A percentile compares a stretch with the other conserved stretches of the same genome.
Conservation (phyloP, 805 yeast species). For the Myxozyma neglecta region DNA sequence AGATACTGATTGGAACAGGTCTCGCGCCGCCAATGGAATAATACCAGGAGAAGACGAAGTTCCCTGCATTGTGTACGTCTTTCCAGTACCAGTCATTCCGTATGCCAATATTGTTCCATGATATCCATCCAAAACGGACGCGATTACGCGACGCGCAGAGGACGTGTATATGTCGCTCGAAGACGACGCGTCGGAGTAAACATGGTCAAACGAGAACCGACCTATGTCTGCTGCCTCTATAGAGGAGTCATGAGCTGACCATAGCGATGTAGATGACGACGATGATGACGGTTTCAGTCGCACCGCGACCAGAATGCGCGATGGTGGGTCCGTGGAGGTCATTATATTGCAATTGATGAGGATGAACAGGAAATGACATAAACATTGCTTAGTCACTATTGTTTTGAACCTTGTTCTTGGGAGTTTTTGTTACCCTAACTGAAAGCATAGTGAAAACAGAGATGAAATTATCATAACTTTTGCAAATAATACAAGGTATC, state of each 20-base stretch:
- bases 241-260: too few species aligned
- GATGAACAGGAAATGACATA: too few species aligned
- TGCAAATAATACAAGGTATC: too few species aligned
- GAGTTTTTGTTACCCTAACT: too few species aligned
- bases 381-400: too few species aligned
- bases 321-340: too few species aligned
- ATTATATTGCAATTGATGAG: too few species aligned
- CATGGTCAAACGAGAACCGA: constrained; percentile 74
- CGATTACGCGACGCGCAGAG: constrained; percentile 55
- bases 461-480: too few species aligned
- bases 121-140: constrained; percentile 65
- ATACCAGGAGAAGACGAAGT: constrained; percentile 62
- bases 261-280: too few species aligned
- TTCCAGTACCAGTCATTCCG: constrained; percentile 94
- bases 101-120: constrained; percentile 81
- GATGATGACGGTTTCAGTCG: constrained; percentile 15
- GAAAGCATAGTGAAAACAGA: too few species aligned
- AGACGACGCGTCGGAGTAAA: constrained; percentile 51
- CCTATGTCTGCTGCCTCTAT: constrained; percentile 49
- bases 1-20: constrained; percentile 48
- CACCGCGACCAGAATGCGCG: neutral
- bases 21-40: constrained; percentile 64
- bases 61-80: constrained; percentile 86
- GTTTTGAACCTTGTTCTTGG: too few species aligned
- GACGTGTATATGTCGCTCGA: constrained; percentile 57